Evolutionary conservation across 2,329 filamentous ascomycete genomes (phyloP), one percentile per base, ranked within the genome.

Genomic region (Calonectria crousiana): DNA sequence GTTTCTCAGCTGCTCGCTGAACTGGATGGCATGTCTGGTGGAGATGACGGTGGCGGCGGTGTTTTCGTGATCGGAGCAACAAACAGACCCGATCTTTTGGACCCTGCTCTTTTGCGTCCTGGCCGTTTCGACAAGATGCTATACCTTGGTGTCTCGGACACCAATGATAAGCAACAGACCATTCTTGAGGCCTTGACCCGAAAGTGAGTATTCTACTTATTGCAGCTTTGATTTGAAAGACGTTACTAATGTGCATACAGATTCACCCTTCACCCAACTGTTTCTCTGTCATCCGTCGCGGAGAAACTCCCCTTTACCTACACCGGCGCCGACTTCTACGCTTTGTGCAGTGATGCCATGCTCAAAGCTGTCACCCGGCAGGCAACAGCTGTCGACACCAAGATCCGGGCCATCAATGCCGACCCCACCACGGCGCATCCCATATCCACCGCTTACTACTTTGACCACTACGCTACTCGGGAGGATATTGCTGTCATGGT

Each of bases 61-160:
- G 96, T 98, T 6, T 98, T 98, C 83, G 97, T 98, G 34, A 98
- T 99, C 78, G 96, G 97, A 72, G 96, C 96, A 4, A 99, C 96
- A 6, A 99, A 99, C 86, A 88, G 96, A 76, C 97, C 97, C 0
- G 97, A 99, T 87, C 87, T 98, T 69, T 89, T 99, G 28, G 96
- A 99, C 83, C 95, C 95, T 77, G 97, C 96, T 6, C 87, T 99
- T 72, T 88, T 98, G 56, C 92, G 96, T 69, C 97, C 96, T 1
- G 96, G 96, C 3, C 90, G 96, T 74, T 98, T 99, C 84, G 97
- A 99, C 83, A 98, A 98, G 88, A 98, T 98, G 96, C 90, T 99
- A 36, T 99, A 98, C 82, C 89, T 99, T 16, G 97, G 97, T 44
- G 95, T 99, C 11, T 97, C 95, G 10, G 97, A 99, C 84, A 98